Base-by-base conservation (phyloP, 2,329 filamentous ascomycete genomes). In the Exophiala mesophila region DNA sequence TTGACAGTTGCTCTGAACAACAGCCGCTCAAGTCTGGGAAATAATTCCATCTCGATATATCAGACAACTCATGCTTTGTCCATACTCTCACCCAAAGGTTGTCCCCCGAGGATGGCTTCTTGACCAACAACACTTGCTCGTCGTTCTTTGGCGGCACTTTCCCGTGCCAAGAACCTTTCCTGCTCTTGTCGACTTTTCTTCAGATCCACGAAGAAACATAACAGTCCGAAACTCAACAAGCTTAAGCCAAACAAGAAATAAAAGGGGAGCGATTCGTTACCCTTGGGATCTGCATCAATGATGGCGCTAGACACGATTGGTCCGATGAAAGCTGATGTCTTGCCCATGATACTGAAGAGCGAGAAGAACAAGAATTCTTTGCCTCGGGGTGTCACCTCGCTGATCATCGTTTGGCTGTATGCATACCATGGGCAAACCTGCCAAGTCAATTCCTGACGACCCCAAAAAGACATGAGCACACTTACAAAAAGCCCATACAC, bases 321-420 rank as follows among this genome's bases (percentile, higher is more conserved):
- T 0, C 81, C 81, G 41, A 85, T 82, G 53, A 83, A 84, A 1
- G 74, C 77, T 5, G 74, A 79, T 0, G 80, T 80, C 62, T 85
- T 85, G 32, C 80, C 80, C 46, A 54, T 53, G 19, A 83, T 74
- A 53, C 74, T 79, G 62, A 84, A 84, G 1, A 85, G 61, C 34
- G 71, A 76, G 69, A 85, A 85, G 67, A 85, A 85, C 8, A 85
- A 64, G 54, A 83, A 83, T 52, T 84, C 82, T 55, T 83, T 78
- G 26, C 80, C 80, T 4, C 77, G 69, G 0, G 81, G 81, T 0
- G 80, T 83, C 2, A 85, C 78, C 53, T 83, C 81, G 2, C 74
- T 78, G 52, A 85, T 85, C 73, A 85, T 80, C 54, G 80, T 83
- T 57, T 84, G 80, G 0, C 73, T 77, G 60, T 85, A 85, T 35